A percentile compares a stretch with the other conserved stretches of the same genome.
Conservation (phyloP, 495 filamentous ascomycete species). For the Parachaetomium inaequale region DNA sequence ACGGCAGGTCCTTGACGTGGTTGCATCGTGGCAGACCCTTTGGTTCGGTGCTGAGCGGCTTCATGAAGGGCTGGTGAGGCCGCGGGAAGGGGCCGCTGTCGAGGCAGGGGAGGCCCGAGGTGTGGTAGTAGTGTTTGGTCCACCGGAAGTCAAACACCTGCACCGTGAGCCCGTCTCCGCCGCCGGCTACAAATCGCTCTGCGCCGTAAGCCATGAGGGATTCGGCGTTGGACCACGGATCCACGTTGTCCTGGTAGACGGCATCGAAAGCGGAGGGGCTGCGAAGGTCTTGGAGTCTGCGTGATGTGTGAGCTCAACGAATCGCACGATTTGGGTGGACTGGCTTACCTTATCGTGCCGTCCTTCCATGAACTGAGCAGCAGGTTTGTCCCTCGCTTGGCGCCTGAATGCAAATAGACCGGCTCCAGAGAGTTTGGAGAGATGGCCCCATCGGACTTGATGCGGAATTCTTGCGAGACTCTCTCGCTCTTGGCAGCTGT, state of each 20-base stretch:
- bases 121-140: conserved; percentile 43
- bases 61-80: conserved; percentile 34
- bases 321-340: not conserved
- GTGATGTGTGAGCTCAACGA: not conserved
- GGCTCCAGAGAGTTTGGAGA: conserved; percentile 39
- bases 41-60: conserved; percentile 7
- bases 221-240: conserved; percentile 38
- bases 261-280: conserved; percentile 35
- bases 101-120: conserved; percentile 39
- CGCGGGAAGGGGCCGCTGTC: conserved; percentile 32
- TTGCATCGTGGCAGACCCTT: conserved; percentile 26
- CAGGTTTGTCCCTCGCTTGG: conserved; percentile 30
- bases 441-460: conserved; percentile 22
- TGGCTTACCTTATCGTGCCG: conserved; percentile 35
- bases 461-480: conserved; percentile 17
- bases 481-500: conserved; percentile 24
- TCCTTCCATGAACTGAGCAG: conserved; percentile 49
- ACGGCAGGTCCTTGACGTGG: conserved; percentile 24
- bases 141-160: conserved; percentile 51
- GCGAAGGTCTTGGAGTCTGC: conserved; percentile 44
- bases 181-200: conserved; percentile 42
- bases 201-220: conserved; percentile 41
- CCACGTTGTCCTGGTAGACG: conserved; percentile 46
- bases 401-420: conserved; percentile 29
- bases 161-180: conserved; percentile 33